Percentiles rank a stretch among this genome's conserved stretches.
These are phyloP conservation scores for Orbilia quercus DNA, from an alignment of 2,329 filamentous ascomycete genomes.

Conservation along the genomic window DNA sequence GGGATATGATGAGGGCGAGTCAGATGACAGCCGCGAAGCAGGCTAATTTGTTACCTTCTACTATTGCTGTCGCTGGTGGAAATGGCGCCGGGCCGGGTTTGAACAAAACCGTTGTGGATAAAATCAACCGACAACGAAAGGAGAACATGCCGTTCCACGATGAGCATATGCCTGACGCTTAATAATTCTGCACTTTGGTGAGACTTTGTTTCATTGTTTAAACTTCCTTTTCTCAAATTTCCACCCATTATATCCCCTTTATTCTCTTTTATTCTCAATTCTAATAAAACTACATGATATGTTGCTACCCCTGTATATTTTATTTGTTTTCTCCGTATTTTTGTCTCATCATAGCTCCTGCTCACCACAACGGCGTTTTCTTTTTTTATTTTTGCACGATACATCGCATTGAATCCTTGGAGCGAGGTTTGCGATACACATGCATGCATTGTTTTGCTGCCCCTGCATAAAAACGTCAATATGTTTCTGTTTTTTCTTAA, in stretches of 20 bases:
- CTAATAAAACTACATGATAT: not conserved
- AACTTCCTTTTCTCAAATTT: not conserved
- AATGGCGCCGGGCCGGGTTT: constrained; percentile 23
- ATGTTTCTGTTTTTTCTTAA: constrained; percentile 16
- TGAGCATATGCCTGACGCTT: constrained; percentile 50
- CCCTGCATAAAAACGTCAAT: constrained; percentile 8
- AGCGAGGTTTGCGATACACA: constrained; percentile 5
- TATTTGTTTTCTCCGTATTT: no score
- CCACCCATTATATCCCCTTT: not conserved
- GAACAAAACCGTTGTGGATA: constrained; percentile 25
- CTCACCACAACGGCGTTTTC: constrained; percentile 45
- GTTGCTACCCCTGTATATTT: constrained; percentile 12
- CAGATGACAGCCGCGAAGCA: constrained; percentile 48
- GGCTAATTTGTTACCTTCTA: constrained; percentile 29
- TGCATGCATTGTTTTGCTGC: no score
- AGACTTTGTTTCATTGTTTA: no score
- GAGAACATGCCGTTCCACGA: constrained; percentile 46
- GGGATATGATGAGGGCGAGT: constrained; percentile 36
- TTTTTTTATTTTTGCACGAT: constrained; percentile 28
- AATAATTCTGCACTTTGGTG: not conserved
- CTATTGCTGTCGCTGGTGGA: constrained; percentile 20
- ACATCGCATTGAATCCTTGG: constrained; percentile 37
- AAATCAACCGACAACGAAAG: constrained; percentile 27
- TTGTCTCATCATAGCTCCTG: constrained; percentile 10
- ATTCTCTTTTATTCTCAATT: not conserved